These are phyloP conservation scores for Berberis thunbergii DNA, from an alignment of 164 flowering plant species.

Conservation along the genomic window DNA sequence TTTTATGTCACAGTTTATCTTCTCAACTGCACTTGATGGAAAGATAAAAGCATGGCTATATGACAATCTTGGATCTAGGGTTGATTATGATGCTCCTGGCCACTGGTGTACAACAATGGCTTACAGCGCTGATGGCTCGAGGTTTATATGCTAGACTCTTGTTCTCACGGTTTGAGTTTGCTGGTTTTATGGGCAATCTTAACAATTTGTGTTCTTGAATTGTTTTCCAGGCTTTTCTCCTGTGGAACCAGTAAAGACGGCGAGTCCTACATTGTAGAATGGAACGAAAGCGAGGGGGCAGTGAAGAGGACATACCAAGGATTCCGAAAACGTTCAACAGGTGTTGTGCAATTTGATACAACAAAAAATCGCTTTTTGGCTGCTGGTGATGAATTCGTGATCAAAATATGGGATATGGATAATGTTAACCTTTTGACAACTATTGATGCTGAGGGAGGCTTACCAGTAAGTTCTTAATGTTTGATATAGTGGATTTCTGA, in stretches of 20 bases:
- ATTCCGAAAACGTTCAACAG: constrained; percentile 35
- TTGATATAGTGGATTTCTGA: background rate
- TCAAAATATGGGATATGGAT: too few species aligned
- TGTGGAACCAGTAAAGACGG: constrained; percentile 69
- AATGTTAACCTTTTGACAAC: constrained; percentile 25
- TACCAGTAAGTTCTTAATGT: constrained; percentile 36
- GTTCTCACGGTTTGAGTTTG: too few species aligned
- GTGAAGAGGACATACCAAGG: constrained; percentile 46
- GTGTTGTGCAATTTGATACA: constrained; percentile 30
- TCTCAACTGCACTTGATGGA: constrained; percentile 36
- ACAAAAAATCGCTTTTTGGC: too few species aligned
- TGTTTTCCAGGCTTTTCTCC: constrained; percentile 46
- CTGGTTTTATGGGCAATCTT: background rate
- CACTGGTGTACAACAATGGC: too few species aligned
- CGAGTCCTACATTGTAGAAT: constrained; percentile 51
- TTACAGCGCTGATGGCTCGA: too few species aligned
- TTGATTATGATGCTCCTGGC: too few species aligned
- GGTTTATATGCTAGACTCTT: constrained; percentile 35
- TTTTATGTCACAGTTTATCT: constrained; percentile 40
- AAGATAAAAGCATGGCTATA: too few species aligned
- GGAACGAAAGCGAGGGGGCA: constrained; percentile 65
- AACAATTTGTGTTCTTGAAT: constrained; percentile 36
- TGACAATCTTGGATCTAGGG: too few species aligned
- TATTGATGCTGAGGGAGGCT: constrained; percentile 56
- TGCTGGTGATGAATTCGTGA: too few species aligned